Evolutionary conservation across 768 basidiomycete genomes (phyloP), one percentile per base, ranked within the genome.

Genomic region (Kondoa subrosea): DNA sequence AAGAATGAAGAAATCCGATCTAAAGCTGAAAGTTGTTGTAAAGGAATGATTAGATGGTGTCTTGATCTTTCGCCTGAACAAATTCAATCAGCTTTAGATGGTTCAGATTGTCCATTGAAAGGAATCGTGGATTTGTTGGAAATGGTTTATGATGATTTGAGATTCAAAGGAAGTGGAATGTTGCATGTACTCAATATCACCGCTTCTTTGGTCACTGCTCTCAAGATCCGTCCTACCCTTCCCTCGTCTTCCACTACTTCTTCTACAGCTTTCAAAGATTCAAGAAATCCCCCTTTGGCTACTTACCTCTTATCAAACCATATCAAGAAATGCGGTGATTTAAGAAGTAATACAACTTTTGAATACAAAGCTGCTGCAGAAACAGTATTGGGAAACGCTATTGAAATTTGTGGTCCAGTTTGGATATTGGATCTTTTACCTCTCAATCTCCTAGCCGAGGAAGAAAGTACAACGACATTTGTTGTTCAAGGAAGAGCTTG

Each of bases 301-400:
- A 32, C 67, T 30, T 59, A 56, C 29, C 73, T 69, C 71, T 74
- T 33, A 81, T 77, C 34, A 81, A 85, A 30, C 85, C 85, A 25
- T 85, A 88, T 96, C 57, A 77, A 81, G 68, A 83, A 83, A 68
- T 80, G 93, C 27, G 88, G 84, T 3, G 85, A 87, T 34, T 78
- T 93, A 65, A 79, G 93, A 66, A 80, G 83, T 29, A 81, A 86
- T 73, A 89, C 87, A 77, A 84, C 81, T 1, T 99, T 97, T 73
- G 91, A 95, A 76, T 83, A 87, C 77, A 91, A 89, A 76, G 91
- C 92, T 74, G 84, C 83, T 25, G 90, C 85, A 16, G 93, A 99
- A 75, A 79, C 78, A 12, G 84, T 86, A 0, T 78, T 97, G 34
- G 84, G 86, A 1, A 82, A 83, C 29, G 89, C 91, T 0, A 87